Base-by-base conservation (phyloP, 176 grass and related monocot species). In the Alloteropsis semialata region DNA sequence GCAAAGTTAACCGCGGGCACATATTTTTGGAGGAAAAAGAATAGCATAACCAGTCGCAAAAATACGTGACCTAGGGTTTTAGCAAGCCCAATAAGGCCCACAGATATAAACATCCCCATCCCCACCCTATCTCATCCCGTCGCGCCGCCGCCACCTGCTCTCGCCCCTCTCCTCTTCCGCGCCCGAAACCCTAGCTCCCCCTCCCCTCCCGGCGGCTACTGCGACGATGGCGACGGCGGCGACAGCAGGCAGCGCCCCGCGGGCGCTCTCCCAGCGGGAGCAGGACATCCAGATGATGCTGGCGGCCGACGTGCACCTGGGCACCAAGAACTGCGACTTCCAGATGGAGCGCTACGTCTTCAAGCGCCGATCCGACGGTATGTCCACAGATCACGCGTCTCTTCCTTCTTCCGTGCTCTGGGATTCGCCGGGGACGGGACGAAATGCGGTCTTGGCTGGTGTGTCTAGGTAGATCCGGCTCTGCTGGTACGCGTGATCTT, bases 281-380 rank as follows among this genome's bases (percentile, higher is more conserved):
- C 48, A 46, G 73, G 82, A 76, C 82, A 58, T 77, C 27, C 72
- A 84, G 73, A 84, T 85, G 82, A 85, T 85, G 82, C 73, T 85
- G 5, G 82, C 82, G 21, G 82, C 82, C 45, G 62, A 85, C 51
- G 82, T 85, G 19, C 73, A 85, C 5, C 82, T 85, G 9, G 82
- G 82, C 82, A 85, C 74, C 50, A 85, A 85, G 74, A 85, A 85
- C 82, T 85, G 82, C 50, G 82, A 85, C 50, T 85, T 77, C 63
- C 74, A 85, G 74, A 85, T 85, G 74, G 82, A 77, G 50, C 82
- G 82, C 39, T 85, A 85, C 63, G 82, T 69, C 74, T 85, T 27
- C 50, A 77, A 85, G 63, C 74, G 82, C 74, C 82, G 82, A 33
- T 36, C 82, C 21, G 82, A 85, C 39, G 82, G 82, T 85, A 85